Base-by-base conservation (phyloP, 805 yeast genomes). In the Monosporozyma aquatica region DNA sequence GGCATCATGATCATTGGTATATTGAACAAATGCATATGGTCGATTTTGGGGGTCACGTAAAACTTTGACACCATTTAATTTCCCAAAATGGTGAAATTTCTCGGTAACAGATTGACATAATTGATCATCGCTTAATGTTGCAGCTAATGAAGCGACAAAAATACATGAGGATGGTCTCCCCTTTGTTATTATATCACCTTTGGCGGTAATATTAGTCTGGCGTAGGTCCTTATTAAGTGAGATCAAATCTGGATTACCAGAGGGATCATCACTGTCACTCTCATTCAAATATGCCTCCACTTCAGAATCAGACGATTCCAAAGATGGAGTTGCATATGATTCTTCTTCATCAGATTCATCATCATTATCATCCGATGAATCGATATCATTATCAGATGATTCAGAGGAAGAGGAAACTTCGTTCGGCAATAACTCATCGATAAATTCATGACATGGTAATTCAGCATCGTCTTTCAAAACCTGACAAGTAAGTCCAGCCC, bases 1-100 rank as follows among this genome's bases (percentile, higher is more conserved):
- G 4, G 95, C 87, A 49, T 82, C 90, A 7, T 64, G 67, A 48
- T 82, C 92, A 43, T 67, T 75, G 7, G 76, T 68, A 58, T 83
- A 87, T 64, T 87, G 96, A 37, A 87, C 95, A 70, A 87, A 87
- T 0, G 95, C 95, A 63, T 87, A 87, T 2, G 97, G 97, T 37
- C 95, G 70, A 55, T 82, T 82, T 18, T 78, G 70, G 13, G 82
- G 77, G 64, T 87, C 95, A 42, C 95, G 69, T 45, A 87, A 69
- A 2, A 87, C 95, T 56, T 87, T 87, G 13, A 86, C 94, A 18
- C 81, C 66, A 2, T 78, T 70, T 32, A 85, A 66, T 33, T 71
- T 67, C 6, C 95, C 95, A 78, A 81, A 87, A 45, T 75, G 68
- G 45, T 67, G 62, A 51, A 87, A 86, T 55, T 78, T 87, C 26